phyloP scores from a whole-genome alignment of 805 yeast species.

The Ascoidea asiatica region DNA sequence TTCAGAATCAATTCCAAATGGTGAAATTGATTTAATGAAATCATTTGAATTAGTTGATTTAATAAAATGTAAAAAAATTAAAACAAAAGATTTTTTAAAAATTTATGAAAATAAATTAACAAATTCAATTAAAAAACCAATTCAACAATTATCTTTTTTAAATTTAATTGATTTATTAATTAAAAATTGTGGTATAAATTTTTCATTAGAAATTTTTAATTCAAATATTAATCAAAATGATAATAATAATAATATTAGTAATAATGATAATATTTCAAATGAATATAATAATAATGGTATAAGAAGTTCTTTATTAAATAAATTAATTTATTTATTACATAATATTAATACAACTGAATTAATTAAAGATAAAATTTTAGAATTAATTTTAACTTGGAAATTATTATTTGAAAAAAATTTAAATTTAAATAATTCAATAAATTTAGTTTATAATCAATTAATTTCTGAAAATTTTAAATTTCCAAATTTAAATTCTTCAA shows the following conservation, averaged over 20 bases:
- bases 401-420: constrained; percentile 54
- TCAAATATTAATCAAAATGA: constrained; percentile 37
- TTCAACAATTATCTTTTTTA: constrained; percentile 61
- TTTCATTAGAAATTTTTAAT: constrained; percentile 55
- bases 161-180: constrained; percentile 76
- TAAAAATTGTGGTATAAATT: constrained; percentile 86
- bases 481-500: constrained; percentile 30
- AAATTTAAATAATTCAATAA: constrained; percentile 51
- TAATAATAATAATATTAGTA: constrained; percentile 16
- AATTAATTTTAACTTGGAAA: constrained; percentile 66
- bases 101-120: constrained; percentile 64
- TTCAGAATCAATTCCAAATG: constrained; percentile 62
- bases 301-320: constrained; percentile 7
- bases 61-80: constrained; percentile 68
- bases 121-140: constrained; percentile 59
- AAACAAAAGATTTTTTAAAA: constrained; percentile 75
- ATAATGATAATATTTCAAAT: neutral
- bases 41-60: constrained; percentile 82
- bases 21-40: constrained; percentile 50
- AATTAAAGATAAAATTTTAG: constrained; percentile 48
- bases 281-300: constrained; percentile 2
- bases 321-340: constrained; percentile 16
- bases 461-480: constrained; percentile 51
- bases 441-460: constrained; percentile 40
- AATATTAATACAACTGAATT: constrained; percentile 28